phyloP scores from a whole-genome alignment of 2,329 filamentous ascomycete genomes.

The Pyrenophora seminiperda region DNA sequence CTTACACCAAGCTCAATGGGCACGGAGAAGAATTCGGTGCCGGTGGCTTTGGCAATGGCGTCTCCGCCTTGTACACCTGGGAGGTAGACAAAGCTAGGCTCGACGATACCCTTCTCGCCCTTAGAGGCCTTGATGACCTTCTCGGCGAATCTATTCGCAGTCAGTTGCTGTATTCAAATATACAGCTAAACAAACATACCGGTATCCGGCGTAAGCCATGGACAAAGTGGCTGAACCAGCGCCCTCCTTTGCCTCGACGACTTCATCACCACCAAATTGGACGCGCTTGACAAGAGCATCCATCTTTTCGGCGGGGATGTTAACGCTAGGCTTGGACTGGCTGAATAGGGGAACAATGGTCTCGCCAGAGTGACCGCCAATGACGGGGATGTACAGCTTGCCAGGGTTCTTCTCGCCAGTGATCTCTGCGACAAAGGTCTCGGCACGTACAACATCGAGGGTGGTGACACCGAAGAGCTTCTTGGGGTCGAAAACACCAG shows the following conservation, averaged over 20 bases:
- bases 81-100: conserved; percentile 96
- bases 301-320: conserved; percentile 87
- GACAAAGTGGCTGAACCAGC: conserved; percentile 88
- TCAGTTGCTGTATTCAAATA: neutral
- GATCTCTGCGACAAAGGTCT: conserved; percentile 92
- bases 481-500: conserved; percentile 91
- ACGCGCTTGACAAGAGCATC: conserved; percentile 90
- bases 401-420: conserved; percentile 80
- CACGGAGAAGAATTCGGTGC: conserved; percentile 91
- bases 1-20: conserved; percentile 94
- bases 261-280: conserved; percentile 97
- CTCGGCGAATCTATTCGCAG: conserved; percentile 73
- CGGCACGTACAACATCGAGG: conserved; percentile 95
- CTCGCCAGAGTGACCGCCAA: conserved; percentile 96
- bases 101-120: conserved; percentile 90
- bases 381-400: conserved; percentile 84
- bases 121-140: conserved; percentile 86
- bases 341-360: conserved; percentile 98
- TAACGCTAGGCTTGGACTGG: conserved; percentile 78
- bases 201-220: conserved; percentile 95
- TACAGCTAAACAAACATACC: neutral
- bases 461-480: conserved; percentile 98
- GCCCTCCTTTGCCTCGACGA: conserved; percentile 93
- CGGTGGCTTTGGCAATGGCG: conserved; percentile 80
- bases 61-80: conserved; percentile 87